Percentiles rank a stretch among this genome's conserved stretches.
Evolutionary conservation across 371 early-diverging fungal genomes (phyloP).

Genomic region (Nematocida sp.): DNA sequence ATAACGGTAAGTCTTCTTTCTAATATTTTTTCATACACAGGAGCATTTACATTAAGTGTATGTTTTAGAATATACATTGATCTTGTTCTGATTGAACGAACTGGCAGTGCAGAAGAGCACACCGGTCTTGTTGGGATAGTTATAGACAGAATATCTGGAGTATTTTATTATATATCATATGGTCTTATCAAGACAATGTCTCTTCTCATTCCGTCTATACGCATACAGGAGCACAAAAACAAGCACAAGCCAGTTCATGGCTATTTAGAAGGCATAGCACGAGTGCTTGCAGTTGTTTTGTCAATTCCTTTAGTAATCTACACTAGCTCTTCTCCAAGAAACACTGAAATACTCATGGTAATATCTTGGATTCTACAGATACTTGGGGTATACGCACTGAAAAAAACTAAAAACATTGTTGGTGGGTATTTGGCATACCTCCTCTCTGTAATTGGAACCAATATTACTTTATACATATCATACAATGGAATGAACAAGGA

Average conservation of each 20-base stretch:
- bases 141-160: slow-evolving; percentile 37
- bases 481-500: slow-evolving; percentile 44
- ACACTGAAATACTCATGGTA: slow-evolving; percentile 22
- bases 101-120: slow-evolving; percentile 25
- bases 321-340: background rate
- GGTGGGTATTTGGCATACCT: slow-evolving; percentile 43
- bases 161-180: slow-evolving; percentile 57
- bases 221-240: background rate
- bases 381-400: slow-evolving; percentile 14
- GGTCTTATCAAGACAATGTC: slow-evolving; percentile 46
- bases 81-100: slow-evolving; percentile 65
- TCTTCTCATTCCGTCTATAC: slow-evolving; percentile 6
- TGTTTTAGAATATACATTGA: slow-evolving; percentile 63
- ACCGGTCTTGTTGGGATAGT: slow-evolving; percentile 21
- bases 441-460: slow-evolving; percentile 33
- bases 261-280: slow-evolving; percentile 43
- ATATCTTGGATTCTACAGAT: slow-evolving; percentile 48
- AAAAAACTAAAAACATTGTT: slow-evolving; percentile 34
- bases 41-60: slow-evolving; percentile 60
- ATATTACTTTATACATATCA: slow-evolving; percentile 32
- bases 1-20: slow-evolving; percentile 4
- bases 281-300: slow-evolving; percentile 15
- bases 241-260: slow-evolving; percentile 44
- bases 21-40: slow-evolving; percentile 49
- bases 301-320: slow-evolving; percentile 38